Conservation (phyloP, 108 stramenopile species). For the Aurantiochytrium sp. region DNA sequence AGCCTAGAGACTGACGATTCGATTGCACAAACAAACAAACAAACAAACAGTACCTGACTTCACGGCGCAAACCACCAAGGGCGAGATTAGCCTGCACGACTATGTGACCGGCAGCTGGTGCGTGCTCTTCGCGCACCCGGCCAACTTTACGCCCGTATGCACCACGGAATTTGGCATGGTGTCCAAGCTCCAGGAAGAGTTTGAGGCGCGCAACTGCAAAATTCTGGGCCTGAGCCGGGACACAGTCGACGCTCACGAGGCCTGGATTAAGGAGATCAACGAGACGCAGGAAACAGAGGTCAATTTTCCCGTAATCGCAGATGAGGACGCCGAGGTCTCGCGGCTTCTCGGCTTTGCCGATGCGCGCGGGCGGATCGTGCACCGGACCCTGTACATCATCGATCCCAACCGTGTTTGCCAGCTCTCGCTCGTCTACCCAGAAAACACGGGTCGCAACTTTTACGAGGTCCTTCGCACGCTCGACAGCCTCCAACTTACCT, state of each 20-base stretch:
- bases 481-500: slow-evolving; percentile 63
- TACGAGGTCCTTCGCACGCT: slow-evolving; percentile 74
- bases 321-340: slow-evolving; percentile 64
- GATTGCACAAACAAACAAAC: background rate
- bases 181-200: slow-evolving; percentile 61
- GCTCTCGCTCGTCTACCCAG: slow-evolving; percentile 74
- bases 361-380: slow-evolving; percentile 60
- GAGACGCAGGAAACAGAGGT: slow-evolving; percentile 47
- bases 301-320: slow-evolving; percentile 76
- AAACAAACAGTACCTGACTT: slow-evolving; percentile 58
- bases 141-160: slow-evolving; percentile 77
- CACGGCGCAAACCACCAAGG: slow-evolving; percentile 62
- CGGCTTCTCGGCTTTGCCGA: slow-evolving; percentile 58
- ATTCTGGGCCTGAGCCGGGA: slow-evolving; percentile 68
- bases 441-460: slow-evolving; percentile 73
- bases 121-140: slow-evolving; percentile 71
- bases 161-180: slow-evolving; percentile 77
- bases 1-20: background rate
- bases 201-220: slow-evolving; percentile 57
- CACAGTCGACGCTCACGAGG: slow-evolving; percentile 67
- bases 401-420: slow-evolving; percentile 73
- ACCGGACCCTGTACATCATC: slow-evolving; percentile 73
- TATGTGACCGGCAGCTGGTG: slow-evolving; percentile 75
- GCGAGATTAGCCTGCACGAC: slow-evolving; percentile 63
- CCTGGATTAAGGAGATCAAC: slow-evolving; percentile 68